These are phyloP conservation scores for Candida stauntonica DNA, from an alignment of 805 yeast species.

Conservation along the genomic window DNA sequence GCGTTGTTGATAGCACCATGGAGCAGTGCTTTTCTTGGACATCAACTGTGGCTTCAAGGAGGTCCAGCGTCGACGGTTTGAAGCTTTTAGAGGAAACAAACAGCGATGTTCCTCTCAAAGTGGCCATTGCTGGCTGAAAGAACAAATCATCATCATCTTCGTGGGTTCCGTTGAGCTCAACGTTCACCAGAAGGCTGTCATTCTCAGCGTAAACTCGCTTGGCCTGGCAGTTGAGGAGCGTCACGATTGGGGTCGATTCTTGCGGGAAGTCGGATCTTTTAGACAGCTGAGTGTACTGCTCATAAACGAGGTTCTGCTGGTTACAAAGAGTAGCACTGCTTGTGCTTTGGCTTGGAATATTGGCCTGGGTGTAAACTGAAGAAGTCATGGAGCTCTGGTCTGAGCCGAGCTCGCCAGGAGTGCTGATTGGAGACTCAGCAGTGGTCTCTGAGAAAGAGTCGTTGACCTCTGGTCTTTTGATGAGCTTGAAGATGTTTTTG, in stretches of 20 bases:
- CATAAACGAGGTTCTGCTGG: slow-evolving; percentile 3
- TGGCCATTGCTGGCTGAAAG: slow-evolving; percentile 12
- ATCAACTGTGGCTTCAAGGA: slow-evolving; percentile 18
- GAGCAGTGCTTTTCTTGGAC: slow-evolving; percentile 6
- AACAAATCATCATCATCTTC: slow-evolving; percentile 27
- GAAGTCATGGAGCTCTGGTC: background rate
- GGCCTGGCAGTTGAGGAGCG: slow-evolving; percentile 66
- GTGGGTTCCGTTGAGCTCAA: slow-evolving; percentile 18
- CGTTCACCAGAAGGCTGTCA: slow-evolving; percentile 43
- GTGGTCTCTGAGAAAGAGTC: too few species aligned
- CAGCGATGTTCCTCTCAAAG: slow-evolving; percentile 38
- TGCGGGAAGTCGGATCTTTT: slow-evolving; percentile 38
- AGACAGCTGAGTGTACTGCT: slow-evolving; percentile 11
- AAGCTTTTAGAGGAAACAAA: slow-evolving; percentile 10
- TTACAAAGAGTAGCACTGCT: too few species aligned
- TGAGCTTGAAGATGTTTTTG: slow-evolving; percentile 14
- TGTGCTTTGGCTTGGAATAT: too few species aligned
- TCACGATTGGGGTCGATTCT: slow-evolving; percentile 68
- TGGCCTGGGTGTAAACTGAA: too few species aligned
- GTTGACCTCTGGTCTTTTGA: background rate
- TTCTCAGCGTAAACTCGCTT: slow-evolving; percentile 48
- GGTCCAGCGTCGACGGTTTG: slow-evolving; percentile 35
- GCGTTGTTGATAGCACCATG: slow-evolving; percentile 12
- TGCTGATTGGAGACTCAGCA: too few species aligned
- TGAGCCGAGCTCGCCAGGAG: too few species aligned